These are phyloP conservation scores for Yamadazyma endophytica DNA, from an alignment of 805 yeast genomes.

Conservation along the genomic window DNA sequence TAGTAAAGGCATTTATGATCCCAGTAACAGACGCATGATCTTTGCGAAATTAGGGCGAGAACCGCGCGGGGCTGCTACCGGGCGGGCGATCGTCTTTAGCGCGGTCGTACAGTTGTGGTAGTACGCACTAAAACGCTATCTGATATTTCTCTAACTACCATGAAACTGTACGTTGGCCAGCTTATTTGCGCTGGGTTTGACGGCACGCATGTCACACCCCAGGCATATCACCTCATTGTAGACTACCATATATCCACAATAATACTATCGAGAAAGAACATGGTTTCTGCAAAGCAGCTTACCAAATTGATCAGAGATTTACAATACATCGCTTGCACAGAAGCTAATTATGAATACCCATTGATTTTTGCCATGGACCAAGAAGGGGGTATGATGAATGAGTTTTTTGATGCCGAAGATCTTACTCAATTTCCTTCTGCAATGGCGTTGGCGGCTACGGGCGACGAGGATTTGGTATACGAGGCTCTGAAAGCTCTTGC, in stretches of 20 bases:
- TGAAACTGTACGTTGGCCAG: too few relatives aligned
- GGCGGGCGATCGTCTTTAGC: too few relatives aligned
- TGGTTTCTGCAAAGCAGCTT: conserved; percentile 46
- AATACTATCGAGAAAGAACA: conserved; percentile 50
- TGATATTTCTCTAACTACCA: too few relatives aligned
- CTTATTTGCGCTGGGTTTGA: conserved; percentile 58
- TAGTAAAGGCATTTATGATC: too few relatives aligned
- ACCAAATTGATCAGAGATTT: conserved; percentile 47
- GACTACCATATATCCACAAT: conserved; percentile 49
- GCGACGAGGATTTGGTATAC: conserved; percentile 44
- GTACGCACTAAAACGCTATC: too few relatives aligned
- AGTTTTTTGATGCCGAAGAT: conserved; percentile 47
- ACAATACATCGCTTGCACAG: conserved; percentile 48
- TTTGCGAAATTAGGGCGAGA: background rate
- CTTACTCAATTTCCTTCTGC: conserved; percentile 62
- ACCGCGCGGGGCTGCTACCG: too few relatives aligned
- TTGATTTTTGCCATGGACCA: conserved; percentile 56
- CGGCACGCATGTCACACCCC: conserved; percentile 50
- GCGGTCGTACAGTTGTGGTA: too few relatives aligned
- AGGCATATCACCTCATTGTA: conserved; percentile 48
- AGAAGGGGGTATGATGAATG: conserved; percentile 62
- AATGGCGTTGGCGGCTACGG: conserved; percentile 59
- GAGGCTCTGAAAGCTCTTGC: conserved; percentile 54
- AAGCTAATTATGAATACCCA: conserved; percentile 49
- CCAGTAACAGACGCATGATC: background rate